phyloP scores from a whole-genome alignment of 2,329 filamentous ascomycete genomes.

The Sphaerulina populicola region DNA sequence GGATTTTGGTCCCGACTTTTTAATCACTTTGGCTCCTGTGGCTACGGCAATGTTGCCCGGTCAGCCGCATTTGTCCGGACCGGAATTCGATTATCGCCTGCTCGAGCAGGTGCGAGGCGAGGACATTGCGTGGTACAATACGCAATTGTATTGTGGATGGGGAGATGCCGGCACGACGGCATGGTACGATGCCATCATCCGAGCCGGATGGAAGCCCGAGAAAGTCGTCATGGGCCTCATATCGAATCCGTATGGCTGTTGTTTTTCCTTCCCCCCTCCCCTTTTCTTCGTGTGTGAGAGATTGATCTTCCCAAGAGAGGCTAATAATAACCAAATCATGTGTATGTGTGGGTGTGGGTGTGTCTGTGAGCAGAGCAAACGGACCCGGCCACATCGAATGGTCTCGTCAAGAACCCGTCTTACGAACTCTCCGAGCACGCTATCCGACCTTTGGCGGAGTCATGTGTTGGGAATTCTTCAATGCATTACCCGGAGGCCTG shows the following conservation, averaged over 20 bases:
- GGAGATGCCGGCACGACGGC: constrained; percentile 52
- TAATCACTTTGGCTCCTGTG: constrained; percentile 75
- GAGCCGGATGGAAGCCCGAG: constrained; percentile 60
- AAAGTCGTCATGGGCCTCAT: constrained; percentile 74
- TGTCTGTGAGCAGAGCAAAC: constrained; percentile 44
- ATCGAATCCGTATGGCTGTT: constrained; percentile 52
- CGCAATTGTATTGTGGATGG: constrained; percentile 88
- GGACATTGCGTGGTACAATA: constrained; percentile 69
- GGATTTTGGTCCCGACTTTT: constrained; percentile 62
- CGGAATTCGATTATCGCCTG: constrained; percentile 61
- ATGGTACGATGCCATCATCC: constrained; percentile 48
- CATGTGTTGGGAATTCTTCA: constrained; percentile 96
- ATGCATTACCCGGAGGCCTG: constrained; percentile 58
- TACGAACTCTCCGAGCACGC: constrained; percentile 49
- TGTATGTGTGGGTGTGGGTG: too few relatives aligned
- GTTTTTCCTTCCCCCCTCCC: neutral
- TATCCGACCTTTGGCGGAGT: constrained; percentile 73
- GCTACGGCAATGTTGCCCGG: constrained; percentile 59
- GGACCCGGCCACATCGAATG: constrained; percentile 51
- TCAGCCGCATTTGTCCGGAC: constrained; percentile 59
- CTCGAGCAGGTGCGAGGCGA: constrained; percentile 60
- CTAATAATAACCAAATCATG: too few relatives aligned
- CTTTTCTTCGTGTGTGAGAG: neutral
- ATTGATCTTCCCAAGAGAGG: neutral
- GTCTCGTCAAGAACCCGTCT: constrained; percentile 48